These are phyloP conservation scores for Trametes hirsuta DNA, from an alignment of 1,284 basidiomycete genomes.

Conservation along the genomic window DNA sequence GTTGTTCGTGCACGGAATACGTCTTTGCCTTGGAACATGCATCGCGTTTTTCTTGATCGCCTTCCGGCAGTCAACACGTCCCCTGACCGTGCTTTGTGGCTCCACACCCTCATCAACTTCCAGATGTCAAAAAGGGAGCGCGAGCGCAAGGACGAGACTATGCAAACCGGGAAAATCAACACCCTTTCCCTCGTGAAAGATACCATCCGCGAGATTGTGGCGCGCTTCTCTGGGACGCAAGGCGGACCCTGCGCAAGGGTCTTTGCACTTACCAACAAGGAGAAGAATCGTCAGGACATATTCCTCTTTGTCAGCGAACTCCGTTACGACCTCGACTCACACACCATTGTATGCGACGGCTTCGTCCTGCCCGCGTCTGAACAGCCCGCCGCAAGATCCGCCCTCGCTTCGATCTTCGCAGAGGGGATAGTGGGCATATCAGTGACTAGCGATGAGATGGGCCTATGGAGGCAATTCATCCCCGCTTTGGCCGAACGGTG, in stretches of 20 bases:
- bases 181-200: conserved; percentile 38
- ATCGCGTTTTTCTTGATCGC: conserved; percentile 42
- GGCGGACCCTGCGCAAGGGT: conserved; percentile 18
- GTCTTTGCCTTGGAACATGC: conserved; percentile 43
- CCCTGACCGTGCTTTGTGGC: conserved; percentile 29
- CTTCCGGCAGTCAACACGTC: conserved; percentile 38
- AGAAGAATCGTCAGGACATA: conserved; percentile 26
- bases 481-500: conserved; percentile 54
- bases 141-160: background rate
- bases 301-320: conserved; percentile 46
- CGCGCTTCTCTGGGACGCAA: conserved; percentile 29
- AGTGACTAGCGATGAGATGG: conserved; percentile 34
- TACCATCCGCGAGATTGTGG: conserved; percentile 37
- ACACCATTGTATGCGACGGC: conserved; percentile 49
- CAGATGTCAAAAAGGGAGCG: conserved; percentile 40
- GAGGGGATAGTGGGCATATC: conserved; percentile 19
- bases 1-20: conserved; percentile 23
- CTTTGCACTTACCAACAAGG: conserved; percentile 37
- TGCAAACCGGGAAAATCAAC: conserved; percentile 20
- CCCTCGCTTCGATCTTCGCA: conserved; percentile 5
- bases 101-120: conserved; percentile 34
- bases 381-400: conserved; percentile 30
- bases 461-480: conserved; percentile 50
- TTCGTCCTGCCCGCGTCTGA: conserved; percentile 37
- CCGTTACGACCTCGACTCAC: conserved; percentile 46